Evolutionary conservation across 441 rosid species (phyloP).

Genomic region (Daphne laureola): DNA sequence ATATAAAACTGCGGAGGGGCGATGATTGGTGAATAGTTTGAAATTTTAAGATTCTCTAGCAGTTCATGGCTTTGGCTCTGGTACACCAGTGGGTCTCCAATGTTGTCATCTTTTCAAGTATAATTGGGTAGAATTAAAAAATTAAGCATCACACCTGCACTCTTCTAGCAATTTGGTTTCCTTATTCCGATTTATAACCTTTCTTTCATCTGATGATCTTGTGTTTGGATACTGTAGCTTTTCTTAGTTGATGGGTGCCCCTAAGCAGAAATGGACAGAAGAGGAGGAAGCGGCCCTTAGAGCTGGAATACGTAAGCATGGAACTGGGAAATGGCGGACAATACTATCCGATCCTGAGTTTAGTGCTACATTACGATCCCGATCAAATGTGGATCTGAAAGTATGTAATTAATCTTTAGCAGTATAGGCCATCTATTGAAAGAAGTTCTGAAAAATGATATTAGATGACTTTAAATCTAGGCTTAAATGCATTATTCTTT

Average conservation of each 20-base stretch:
- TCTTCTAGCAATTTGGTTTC: too few relatives aligned
- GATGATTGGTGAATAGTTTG: too few relatives aligned
- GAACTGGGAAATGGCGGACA: slow-evolving; percentile 54
- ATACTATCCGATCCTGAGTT: slow-evolving; percentile 49
- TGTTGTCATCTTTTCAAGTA: too few relatives aligned
- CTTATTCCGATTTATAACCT: too few relatives aligned
- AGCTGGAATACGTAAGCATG: slow-evolving; percentile 46
- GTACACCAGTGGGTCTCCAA: too few relatives aligned
- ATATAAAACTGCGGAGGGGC: too few relatives aligned
- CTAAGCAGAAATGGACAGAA: slow-evolving; percentile 61
- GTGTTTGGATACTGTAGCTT: slow-evolving; percentile 7
- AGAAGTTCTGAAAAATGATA: neutral
- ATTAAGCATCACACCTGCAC: too few relatives aligned
- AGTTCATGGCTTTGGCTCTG: too few relatives aligned
- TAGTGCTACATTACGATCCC: slow-evolving; percentile 26
- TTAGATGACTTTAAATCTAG: too few relatives aligned
- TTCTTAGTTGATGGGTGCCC: slow-evolving; percentile 44
- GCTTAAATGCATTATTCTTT: too few relatives aligned
- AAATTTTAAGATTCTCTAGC: too few relatives aligned
- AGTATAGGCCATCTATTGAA: slow-evolving; percentile 1
- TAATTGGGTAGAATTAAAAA: too few relatives aligned
- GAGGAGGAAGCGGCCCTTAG: slow-evolving; percentile 59
- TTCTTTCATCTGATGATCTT: neutral
- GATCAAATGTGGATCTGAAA: slow-evolving; percentile 74
- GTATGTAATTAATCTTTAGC: slow-evolving; percentile 17